phyloP scores from a whole-genome alignment of 2,329 filamentous ascomycete genomes.

The Calcarisporium arbuscula region DNA sequence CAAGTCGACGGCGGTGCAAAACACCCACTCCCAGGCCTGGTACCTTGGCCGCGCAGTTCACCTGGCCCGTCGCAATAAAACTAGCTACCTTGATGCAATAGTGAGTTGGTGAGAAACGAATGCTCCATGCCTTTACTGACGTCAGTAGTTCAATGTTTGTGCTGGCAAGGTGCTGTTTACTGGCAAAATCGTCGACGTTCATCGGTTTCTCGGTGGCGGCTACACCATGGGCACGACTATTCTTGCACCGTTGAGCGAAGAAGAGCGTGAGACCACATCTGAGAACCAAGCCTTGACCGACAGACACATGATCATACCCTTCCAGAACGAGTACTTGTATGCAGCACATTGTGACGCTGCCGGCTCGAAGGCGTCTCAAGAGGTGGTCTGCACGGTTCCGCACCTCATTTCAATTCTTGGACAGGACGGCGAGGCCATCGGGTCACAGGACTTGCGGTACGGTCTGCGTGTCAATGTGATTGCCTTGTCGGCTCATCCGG shows the following conservation, averaged over 20 bases:
- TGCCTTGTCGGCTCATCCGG: constrained; percentile 40
- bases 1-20: constrained; percentile 25
- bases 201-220: constrained; percentile 29
- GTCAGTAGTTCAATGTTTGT: constrained; percentile 24
- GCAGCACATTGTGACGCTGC: constrained; percentile 26
- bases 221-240: constrained; percentile 34
- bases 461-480: constrained; percentile 45
- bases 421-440: constrained; percentile 42
- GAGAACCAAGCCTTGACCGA: constrained; percentile 12
- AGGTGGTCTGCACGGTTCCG: constrained; percentile 29
- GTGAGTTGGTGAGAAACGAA: constrained; percentile 8
- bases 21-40: constrained; percentile 27
- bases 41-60: constrained; percentile 25
- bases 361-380: constrained; percentile 20
- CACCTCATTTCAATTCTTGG: constrained; percentile 30
- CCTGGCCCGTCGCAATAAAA: constrained; percentile 21
- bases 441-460: constrained; percentile 44
- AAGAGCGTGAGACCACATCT: constrained; percentile 20
- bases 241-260: constrained; percentile 23
- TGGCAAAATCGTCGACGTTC: constrained; percentile 34
- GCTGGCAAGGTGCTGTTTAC: constrained; percentile 30
- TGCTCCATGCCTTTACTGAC: neutral
- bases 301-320: constrained; percentile 31
- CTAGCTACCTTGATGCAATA: constrained; percentile 21
- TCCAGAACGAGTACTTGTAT: constrained; percentile 36